These are phyloP conservation scores for Talaromyces sp. DNA, from an alignment of 2,329 filamentous ascomycete species.

Conservation along the genomic window DNA sequence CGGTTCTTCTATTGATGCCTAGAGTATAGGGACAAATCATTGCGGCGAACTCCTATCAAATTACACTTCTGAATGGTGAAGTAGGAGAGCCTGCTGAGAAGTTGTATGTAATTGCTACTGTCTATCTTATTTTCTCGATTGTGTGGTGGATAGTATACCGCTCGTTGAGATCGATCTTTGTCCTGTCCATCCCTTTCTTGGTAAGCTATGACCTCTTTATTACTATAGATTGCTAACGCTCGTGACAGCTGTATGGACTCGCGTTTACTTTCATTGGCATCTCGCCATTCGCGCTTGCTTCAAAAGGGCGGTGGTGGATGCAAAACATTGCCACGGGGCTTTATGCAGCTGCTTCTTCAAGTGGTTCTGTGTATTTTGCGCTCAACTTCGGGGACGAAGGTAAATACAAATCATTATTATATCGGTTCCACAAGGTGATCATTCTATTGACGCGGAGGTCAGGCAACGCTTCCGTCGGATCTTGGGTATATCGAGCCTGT, in stretches of 20 bases:
- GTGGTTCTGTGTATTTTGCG: conserved; percentile 58
- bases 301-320: conserved; percentile 43
- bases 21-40: conserved; percentile 48
- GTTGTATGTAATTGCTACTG: conserved; percentile 53
- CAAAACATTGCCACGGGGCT: conserved; percentile 56
- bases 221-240: background rate
- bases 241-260: conserved; percentile 42
- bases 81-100: conserved; percentile 53
- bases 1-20: background rate
- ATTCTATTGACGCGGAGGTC: background rate
- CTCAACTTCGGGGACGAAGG: conserved; percentile 60
- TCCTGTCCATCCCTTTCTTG: conserved; percentile 54
- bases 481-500: conserved; percentile 59
- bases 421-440: too few species aligned
- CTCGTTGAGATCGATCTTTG: conserved; percentile 49
- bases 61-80: conserved; percentile 58
- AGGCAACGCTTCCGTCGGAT: conserved; percentile 51
- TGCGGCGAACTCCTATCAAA: conserved; percentile 59
- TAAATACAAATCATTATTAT: too few species aligned
- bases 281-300: conserved; percentile 45
- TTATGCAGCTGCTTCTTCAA: conserved; percentile 56
- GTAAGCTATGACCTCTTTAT: background rate
- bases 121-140: conserved; percentile 53
- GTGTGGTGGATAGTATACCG: conserved; percentile 59
- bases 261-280: conserved; percentile 35